Base-by-base conservation (phyloP, 495 filamentous ascomycete species). In the Penicillium desertorum region DNA sequence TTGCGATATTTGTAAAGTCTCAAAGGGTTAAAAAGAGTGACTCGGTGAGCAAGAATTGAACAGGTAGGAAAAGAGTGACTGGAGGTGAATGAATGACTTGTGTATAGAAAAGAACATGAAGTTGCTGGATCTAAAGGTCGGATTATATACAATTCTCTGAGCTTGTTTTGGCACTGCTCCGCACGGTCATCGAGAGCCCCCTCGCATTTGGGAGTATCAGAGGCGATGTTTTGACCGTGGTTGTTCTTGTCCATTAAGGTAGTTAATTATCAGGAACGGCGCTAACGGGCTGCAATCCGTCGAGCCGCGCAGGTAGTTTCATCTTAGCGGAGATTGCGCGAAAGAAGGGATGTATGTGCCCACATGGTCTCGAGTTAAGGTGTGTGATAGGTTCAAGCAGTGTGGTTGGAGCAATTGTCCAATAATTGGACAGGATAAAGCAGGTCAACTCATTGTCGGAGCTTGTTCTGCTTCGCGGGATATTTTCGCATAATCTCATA, bases 1-100 rank as follows among this genome's bases (percentile, higher is more conserved):
- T 72, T 56, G 58, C 53, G 54, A 42, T 48, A 23, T 19, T 56
- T 29, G 8, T 37, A 45, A 29, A 52, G 39, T 53, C 22, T 23
- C 25, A n/a, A 62, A 48, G 43, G 57, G 58, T 34, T 61, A 36
- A 53, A 70, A 64, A 48, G 65, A 72, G 51, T 61, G 69, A 67
- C 54, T 66, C 42, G 54, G 50, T 41, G 42, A 51, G 51, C 9
- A 16, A 51, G 55, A 46, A 45, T 52, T 30, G 45, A 52, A 58
- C 20, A 60, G 25, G 12, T 37, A 34, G 36, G 34, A 41, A 67
- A 62, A 59, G 59, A 72, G 59, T 50, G 67, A 67, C 59, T 63
- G 58, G 51, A 48, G 61, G 34, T 20, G 63, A 71, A 61, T 54
- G 64, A 62, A 43, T 62, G 60, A 56, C 63, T 66, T 57, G 63